Evolutionary conservation across 78 protist genomes (phyloP).

Genomic region (Acrasis kona): DNA sequence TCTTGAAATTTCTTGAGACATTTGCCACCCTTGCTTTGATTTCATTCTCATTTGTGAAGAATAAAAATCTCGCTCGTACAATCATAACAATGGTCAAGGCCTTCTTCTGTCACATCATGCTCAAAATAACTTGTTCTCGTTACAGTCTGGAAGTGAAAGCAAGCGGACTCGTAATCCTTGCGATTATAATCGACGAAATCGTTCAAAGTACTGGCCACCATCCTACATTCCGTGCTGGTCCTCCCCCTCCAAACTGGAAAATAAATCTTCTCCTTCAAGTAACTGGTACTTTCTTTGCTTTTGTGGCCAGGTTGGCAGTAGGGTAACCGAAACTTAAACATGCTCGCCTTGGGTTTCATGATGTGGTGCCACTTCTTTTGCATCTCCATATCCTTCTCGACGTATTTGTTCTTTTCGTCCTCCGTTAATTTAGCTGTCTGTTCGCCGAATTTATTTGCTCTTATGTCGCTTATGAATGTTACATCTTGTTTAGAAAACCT

Average conservation of each 20-base stretch:
- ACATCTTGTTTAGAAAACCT: not conserved
- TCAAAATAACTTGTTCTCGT: conserved; percentile 11
- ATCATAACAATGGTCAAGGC: conserved; percentile 45
- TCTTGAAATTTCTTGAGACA: no score
- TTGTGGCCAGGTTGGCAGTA: not conserved
- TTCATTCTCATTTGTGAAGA: no score
- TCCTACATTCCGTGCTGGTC: conserved; percentile 56
- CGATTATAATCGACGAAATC: not conserved
- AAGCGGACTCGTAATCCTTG: conserved; percentile 29
- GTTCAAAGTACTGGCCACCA: not conserved
- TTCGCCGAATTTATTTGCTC: not conserved
- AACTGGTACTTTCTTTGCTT: no score
- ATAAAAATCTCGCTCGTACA: conserved; percentile 34
- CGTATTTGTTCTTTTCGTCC: not conserved
- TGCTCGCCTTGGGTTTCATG: not conserved
- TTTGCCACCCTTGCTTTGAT: no score
- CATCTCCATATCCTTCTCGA: not conserved
- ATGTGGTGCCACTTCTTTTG: not conserved
- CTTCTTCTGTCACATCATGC: not conserved
- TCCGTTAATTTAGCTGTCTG: no score
- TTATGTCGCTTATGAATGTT: not conserved
- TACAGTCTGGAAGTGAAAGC: conserved; percentile 44
- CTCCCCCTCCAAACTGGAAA: conserved; percentile 44
- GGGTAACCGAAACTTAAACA: not conserved
- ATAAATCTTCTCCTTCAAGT: conserved; percentile 29